Evolutionary conservation across 176 grass and related monocot species (phyloP), one percentile per base, ranked within the genome.

Genomic region (Bromus sterilis): DNA sequence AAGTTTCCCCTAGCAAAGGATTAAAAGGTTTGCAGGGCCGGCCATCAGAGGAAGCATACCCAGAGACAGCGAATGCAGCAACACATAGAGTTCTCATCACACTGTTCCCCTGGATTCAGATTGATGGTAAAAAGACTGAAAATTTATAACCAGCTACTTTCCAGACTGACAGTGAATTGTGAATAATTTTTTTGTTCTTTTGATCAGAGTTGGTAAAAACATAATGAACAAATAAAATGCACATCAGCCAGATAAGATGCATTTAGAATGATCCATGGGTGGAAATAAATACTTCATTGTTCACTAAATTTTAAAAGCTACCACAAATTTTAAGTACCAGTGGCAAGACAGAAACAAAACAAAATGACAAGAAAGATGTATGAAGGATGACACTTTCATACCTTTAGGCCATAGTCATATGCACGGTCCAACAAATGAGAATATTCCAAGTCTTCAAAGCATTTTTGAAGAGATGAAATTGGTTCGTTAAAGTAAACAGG

Each of bases 371-470:
- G 20, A 85, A 68, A 59, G 51, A 30, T 59, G 49, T 11, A 77
- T 6, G 66, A 84, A 37, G 1, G 64, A 55, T 25, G 48, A 49
- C 83, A 87, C 71, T 77, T 40, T 16, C 74, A 40, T 77, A 77
- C 74, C 74, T 80, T 87, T 66, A 80, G 78, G 8, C 89, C 89
- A 21, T 68, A 87, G 14, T 91, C 76, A 77, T 84, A 87, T 21
- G 89, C 89, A 69, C 21, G 80, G 55, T 91, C 89, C 76, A 91
- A 84, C 34, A 91, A 70, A 71, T 87, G 20, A 41, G 89, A 87
- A 75, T 91, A 91, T 67, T 91, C 89, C 81, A 91, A 77, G 80
- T 91, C 89, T 74, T 91, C 84, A 78, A 84, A 91, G 85, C 89
- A 84, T 86, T 91, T 91, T 46, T 91, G 89, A 80, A 91, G 89